Conservation (phyloP, 257 asterid genomes). For the Verbascum thapsus region DNA sequence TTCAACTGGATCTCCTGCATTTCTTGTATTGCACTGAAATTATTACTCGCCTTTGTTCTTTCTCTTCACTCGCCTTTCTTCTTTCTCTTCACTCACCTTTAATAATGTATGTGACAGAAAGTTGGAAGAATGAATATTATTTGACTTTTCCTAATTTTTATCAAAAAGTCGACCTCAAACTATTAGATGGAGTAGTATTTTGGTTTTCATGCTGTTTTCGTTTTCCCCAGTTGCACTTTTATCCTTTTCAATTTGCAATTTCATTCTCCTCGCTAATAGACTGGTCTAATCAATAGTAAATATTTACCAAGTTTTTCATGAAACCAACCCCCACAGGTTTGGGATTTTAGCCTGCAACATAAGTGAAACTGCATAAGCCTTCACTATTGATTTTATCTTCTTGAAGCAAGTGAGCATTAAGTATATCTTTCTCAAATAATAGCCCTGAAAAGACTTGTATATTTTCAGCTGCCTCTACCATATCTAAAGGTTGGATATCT, state of each 20-base stretch:
- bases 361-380: too few relatives aligned
- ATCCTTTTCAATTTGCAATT: too few relatives aligned
- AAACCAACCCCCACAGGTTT: neutral
- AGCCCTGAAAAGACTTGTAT: conserved; percentile 31
- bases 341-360: conserved; percentile 5
- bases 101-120: too few relatives aligned
- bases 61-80: too few relatives aligned
- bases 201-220: conserved; percentile 23
- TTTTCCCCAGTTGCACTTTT: too few relatives aligned
- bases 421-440: conserved; percentile 1
- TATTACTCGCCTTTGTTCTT: neutral
- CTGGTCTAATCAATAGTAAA: neutral
- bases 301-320: neutral
- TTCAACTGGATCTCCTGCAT: conserved; percentile 8
- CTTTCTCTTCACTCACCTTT: neutral
- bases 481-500: conserved; percentile 87
- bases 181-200: neutral
- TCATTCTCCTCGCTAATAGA: neutral
- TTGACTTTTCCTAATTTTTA: neutral
- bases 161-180: neutral
- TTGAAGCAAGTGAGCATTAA: neutral
- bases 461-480: conserved; percentile 93
- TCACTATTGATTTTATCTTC: neutral
- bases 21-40: neutral
- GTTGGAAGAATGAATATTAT: conserved; percentile 2